These are phyloP conservation scores for Rosa chinensis DNA, from an alignment of 306 rosid genomes.

Conservation along the genomic window DNA sequence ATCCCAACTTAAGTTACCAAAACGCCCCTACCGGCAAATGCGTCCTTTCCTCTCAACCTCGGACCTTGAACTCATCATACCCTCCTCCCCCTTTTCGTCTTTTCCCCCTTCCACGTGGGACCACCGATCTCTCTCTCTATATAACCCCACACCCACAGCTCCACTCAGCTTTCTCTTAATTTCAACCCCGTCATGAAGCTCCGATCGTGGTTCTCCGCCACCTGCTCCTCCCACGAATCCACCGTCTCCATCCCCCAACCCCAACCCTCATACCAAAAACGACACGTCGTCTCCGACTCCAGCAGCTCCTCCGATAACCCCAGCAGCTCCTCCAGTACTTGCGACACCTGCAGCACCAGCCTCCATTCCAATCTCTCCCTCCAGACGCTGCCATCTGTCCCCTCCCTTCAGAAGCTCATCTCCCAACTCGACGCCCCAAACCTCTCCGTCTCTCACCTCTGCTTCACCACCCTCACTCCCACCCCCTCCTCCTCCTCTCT, in stretches of 20 bases:
- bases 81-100: not conserved
- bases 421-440: slow-evolving; percentile 25
- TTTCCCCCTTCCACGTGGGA: slow-evolving; percentile 3
- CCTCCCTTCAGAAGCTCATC: slow-evolving; percentile 67
- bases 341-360: slow-evolving; percentile 24
- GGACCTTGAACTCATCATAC: not conserved
- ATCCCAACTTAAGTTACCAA: not conserved
- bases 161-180: not conserved
- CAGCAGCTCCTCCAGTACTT: slow-evolving; percentile 12
- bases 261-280: slow-evolving; percentile 10
- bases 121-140: not conserved
- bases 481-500: slow-evolving; percentile 25
- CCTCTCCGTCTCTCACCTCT: slow-evolving; percentile 45
- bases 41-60: not conserved
- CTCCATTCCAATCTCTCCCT: slow-evolving; percentile 58
- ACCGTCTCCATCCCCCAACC: slow-evolving; percentile 24
- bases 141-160: not conserved
- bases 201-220: slow-evolving; percentile 35
- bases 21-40: not conserved
- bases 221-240: slow-evolving; percentile 33
- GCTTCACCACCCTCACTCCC: slow-evolving; percentile 40
- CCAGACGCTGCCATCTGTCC: slow-evolving; percentile 75
- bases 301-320: slow-evolving; percentile 35
- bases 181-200: slow-evolving; percentile 29
- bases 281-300: slow-evolving; percentile 26